Evolutionary conservation across 2,329 filamentous ascomycete species (phyloP), one percentile per base, ranked within the genome.

Genomic region (Epichloe baconii): DNA sequence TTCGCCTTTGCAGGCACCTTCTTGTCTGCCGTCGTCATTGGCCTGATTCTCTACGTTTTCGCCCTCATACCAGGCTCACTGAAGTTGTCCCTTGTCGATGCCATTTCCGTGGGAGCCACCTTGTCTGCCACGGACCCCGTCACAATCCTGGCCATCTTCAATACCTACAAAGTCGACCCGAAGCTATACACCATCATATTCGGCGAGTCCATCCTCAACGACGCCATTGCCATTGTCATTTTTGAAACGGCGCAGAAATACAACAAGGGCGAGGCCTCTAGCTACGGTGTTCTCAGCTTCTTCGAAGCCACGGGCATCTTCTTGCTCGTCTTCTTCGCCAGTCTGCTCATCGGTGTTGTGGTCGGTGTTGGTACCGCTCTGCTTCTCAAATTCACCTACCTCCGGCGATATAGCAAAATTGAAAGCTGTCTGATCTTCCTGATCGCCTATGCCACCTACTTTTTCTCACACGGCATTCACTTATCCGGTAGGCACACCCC

Each of bases 181-280:
- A 97, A 97, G 70, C 79, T 98, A 17, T 98, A 98, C 71, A 98
- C 93, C 34, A 83, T 98, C 66, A 98, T 98, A 58, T 98, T 98
- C 67, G 93, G 93, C 64, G 93, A 98, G 71, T 95, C 91, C 7
- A 97, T 98, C 54, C 74, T 98, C 51, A 98, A 98, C 66, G 93
- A 98, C 72, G 93, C 93, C 44, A 91, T 98, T 63, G 93, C 93
- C 57, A 98, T 98, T 67, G 93, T 98, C 63, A 81, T 98, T 59
- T 98, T 98, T 69, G 91, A 98, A 71, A 96, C 93, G 4, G 93
- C 93, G 11, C 91, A 96, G 66, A 86, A 87, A 66, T 95, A 96
- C 68, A 89, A 83, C 64, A 83, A 84, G 55, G 86, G 85, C 26
- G 78, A 81, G 34, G 78, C 78, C n/a, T 76, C 79, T 14, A 81